A percentile compares a stretch with the other conserved stretches of the same genome.
These are phyloP conservation scores for Dioscorea zingiberensis DNA, from an alignment of 106 monocot genomes.

Conservation along the genomic window DNA sequence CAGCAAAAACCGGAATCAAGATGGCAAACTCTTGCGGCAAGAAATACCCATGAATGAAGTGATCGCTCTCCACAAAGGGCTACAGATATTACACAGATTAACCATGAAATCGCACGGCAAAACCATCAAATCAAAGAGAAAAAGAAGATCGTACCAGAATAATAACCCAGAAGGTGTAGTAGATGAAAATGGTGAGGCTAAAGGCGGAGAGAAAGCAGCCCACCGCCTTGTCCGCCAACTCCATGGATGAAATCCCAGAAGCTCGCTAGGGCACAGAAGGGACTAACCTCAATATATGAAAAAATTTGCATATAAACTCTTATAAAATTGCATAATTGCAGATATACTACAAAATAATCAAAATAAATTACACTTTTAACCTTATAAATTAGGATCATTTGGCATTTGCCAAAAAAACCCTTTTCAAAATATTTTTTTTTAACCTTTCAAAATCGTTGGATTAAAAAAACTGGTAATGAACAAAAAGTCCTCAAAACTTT, in stretches of 20 bases:
- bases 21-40: conserved; percentile 83
- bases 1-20: conserved; percentile 75
- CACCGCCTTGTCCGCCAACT: conserved; percentile 85
- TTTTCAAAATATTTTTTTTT: no score
- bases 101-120: not conserved
- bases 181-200: conserved; percentile 85
- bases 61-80: conserved; percentile 93
- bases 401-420: no score
- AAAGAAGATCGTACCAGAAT: conserved; percentile 53
- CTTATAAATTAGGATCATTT: no score
- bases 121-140: not conserved
- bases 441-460: no score
- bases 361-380: no score
- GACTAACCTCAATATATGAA: no score
- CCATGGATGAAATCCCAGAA: conserved; percentile 29
- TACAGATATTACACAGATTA: conserved; percentile 13
- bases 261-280: no score
- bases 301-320: no score
- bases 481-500: no score
- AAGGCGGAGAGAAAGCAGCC: conserved; percentile 55
- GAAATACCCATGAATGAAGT: conserved; percentile 86
- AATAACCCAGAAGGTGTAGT: conserved; percentile 96
- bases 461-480: no score
- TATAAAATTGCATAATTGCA: no score
- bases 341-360: no score